Evolutionary conservation across 108 stramenopile species (phyloP).

Genomic region (Discostella stelligeroides): DNA sequence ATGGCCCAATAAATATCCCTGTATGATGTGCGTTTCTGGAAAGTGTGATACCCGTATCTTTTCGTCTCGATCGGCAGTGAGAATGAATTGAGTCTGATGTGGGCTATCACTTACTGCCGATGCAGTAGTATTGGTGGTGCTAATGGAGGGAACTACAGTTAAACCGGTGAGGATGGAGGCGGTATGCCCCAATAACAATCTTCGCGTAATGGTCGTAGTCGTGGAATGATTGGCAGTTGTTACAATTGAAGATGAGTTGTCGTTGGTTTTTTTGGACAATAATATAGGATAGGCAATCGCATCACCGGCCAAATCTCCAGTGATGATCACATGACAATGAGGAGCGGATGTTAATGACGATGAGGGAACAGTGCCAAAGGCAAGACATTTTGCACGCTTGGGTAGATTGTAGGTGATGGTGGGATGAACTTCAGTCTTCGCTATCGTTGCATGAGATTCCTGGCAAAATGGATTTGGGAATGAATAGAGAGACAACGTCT

Average conservation of each 20-base stretch:
- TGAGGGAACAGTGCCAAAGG: slow-evolving; percentile 49
- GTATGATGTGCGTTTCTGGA: slow-evolving; percentile 64
- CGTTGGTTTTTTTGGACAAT: too few relatives aligned
- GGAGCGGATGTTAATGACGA: too few relatives aligned
- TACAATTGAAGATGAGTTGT: not conserved
- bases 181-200: slow-evolving; percentile 82
- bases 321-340: slow-evolving; percentile 49
- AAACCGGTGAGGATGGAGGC: slow-evolving; percentile 85
- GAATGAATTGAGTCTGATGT: slow-evolving; percentile 38
- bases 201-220: slow-evolving; percentile 7
- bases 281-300: slow-evolving; percentile 68
- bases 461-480: not conserved
- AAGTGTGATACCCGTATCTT: slow-evolving; percentile 79
- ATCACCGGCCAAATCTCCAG: slow-evolving; percentile 82
- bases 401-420: slow-evolving; percentile 49
- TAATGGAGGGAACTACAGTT: slow-evolving; percentile 21
- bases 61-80: slow-evolving; percentile 88
- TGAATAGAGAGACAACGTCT: slow-evolving; percentile 61
- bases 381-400: slow-evolving; percentile 60
- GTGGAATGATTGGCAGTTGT: not conserved
- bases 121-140: not conserved
- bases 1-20: slow-evolving; percentile 82
- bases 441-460: not conserved
- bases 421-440: slow-evolving; percentile 23
- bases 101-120: not conserved